These are phyloP conservation scores for Mycosarcoma maydis DNA, from an alignment of 1,284 basidiomycete genomes.

Conservation along the genomic window DNA sequence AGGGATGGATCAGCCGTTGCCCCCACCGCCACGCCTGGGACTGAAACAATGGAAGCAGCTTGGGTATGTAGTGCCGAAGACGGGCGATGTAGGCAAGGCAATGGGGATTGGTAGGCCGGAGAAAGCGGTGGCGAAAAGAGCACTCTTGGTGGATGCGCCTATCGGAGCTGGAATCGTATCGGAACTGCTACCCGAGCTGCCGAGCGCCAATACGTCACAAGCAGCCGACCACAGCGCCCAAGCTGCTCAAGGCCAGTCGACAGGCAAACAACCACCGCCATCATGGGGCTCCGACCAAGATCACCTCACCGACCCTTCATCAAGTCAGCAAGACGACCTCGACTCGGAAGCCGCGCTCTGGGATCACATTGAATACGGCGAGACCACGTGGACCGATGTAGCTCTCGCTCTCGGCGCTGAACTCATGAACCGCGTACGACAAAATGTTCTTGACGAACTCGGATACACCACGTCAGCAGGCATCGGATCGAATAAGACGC, in stretches of 20 bases:
- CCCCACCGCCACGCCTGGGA: conserved; percentile 75
- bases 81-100: conserved; percentile 67
- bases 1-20: conserved; percentile 83
- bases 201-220: neutral
- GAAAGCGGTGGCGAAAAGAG: conserved; percentile 39
- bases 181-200: conserved; percentile 10
- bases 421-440: conserved; percentile 80
- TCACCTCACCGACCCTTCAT: conserved; percentile 34
- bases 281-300: conserved; percentile 33
- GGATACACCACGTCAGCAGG: conserved; percentile 97
- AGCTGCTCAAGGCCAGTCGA: conserved; percentile 24
- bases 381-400: conserved; percentile 86
- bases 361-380: conserved; percentile 47
- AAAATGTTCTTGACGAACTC: conserved; percentile 76
- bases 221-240: neutral
- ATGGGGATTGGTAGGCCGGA: conserved; percentile 52
- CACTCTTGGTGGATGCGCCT: conserved; percentile 43
- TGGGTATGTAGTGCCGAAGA: conserved; percentile 78
- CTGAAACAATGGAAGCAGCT: conserved; percentile 74
- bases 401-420: conserved; percentile 88
- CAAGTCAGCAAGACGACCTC: conserved; percentile 39
- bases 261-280: conserved; percentile 33
- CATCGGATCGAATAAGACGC: conserved; percentile 89
- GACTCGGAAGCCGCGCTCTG: conserved; percentile 38
- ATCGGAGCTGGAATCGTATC: conserved; percentile 38